Evolutionary conservation across 108 stramenopile species (phyloP), one percentile per base, ranked within the genome.

Genomic region (Skeletonema grethae): DNA sequence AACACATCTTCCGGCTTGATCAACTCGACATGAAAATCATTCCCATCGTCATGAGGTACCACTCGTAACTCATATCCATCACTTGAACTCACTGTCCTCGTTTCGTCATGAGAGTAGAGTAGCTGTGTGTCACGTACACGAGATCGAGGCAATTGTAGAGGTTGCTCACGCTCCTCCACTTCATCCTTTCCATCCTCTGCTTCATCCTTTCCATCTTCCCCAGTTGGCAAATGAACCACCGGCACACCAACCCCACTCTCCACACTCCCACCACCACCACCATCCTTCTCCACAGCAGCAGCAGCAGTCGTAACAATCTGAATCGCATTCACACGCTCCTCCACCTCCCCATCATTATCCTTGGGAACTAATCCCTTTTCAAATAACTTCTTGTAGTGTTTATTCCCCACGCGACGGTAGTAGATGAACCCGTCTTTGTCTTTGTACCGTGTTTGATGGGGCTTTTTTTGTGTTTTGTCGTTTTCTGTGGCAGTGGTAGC

Each of bases 391-490:
- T 53, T 53, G 50, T 53, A 53, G 8, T 53, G 50, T 22, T 18
- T 53, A 0, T 22, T 53, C 0, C 50, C 22, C 0, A 53, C 50
- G 5, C 50, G 50, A 53, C 50, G 50, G 50, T 53, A 53, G 50
- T 53, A 53, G 50, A 53, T 24, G 50, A 53, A 53, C 7, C 50
- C 50, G 22, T 53, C 50, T 53, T 53, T 53, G 50, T 53, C 50
- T 53, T 53, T 53, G 50, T 53, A 53, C 4, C 50, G 50, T 53
- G 22, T 53, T 53, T 53, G 50, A 0, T 3, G 7, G 22, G 7
- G 5, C 22, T 53, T 53, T 8, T 22, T 53, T 1, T 7, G 7
- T 53, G 18, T 5, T 8, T 24, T 20, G 22, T 7, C 18, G 46
- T 0, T 46, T 46, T 53, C 4, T 0, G 22, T 22, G 8, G n/a